These are phyloP conservation scores for Neolentinus lepideus DNA, from an alignment of 1,284 basidiomycete genomes.

Conservation along the genomic window DNA sequence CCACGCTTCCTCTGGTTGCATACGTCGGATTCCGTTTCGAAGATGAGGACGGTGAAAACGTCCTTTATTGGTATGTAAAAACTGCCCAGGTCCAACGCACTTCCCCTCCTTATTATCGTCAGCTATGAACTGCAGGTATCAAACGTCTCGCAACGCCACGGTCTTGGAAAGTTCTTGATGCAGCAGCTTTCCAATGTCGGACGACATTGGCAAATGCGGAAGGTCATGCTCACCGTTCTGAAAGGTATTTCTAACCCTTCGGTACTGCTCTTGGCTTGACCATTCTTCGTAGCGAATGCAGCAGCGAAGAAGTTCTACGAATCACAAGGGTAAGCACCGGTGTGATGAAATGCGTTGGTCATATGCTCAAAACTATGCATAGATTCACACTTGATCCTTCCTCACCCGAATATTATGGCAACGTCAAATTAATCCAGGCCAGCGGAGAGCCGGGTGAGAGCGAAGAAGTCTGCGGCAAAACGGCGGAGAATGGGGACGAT, in stretches of 20 bases:
- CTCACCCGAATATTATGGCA: constrained; percentile 39
- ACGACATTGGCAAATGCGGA: constrained; percentile 48
- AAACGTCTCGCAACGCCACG: constrained; percentile 32
- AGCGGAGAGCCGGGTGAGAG: neutral
- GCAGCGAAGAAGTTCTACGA: constrained; percentile 50
- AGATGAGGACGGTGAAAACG: constrained; percentile 44
- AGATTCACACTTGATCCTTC: constrained; percentile 50
- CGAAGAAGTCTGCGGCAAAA: neutral
- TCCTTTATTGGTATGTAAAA: constrained; percentile 64
- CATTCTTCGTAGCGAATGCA: constrained; percentile 37
- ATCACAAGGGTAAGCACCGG: constrained; percentile 38
- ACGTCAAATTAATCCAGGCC: neutral
- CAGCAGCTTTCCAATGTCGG: constrained; percentile 43
- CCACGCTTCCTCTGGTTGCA: constrained; percentile 27
- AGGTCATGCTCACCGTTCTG: constrained; percentile 66
- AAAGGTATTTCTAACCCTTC: constrained; percentile 35
- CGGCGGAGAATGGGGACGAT: constrained; percentile 17
- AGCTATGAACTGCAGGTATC: constrained; percentile 73
- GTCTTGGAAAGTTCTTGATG: constrained; percentile 51
- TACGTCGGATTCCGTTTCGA: constrained; percentile 71
- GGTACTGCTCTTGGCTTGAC: neutral
- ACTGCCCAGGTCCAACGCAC: neutral
- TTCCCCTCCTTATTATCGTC: neutral
- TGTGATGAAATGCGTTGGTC: neutral
- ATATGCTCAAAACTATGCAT: neutral